Percentiles rank a stretch among this genome's conserved stretches.
phyloP scores from a whole-genome alignment of 2,329 filamentous ascomycete species.

The Cordyceps cicadae region DNA sequence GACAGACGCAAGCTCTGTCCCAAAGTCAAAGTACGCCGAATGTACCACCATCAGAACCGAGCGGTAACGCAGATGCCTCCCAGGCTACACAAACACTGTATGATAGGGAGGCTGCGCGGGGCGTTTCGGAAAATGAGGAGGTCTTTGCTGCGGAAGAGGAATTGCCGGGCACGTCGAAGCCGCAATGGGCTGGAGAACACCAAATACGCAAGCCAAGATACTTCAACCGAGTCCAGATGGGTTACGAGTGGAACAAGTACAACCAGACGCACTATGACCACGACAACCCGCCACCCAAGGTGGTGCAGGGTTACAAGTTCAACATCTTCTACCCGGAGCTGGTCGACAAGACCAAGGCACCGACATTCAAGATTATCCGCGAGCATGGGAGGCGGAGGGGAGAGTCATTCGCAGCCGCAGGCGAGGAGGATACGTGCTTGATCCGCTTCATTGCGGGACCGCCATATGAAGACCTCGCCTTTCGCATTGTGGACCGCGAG shows the following conservation, averaged over 20 bases:
- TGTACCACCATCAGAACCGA: not conserved
- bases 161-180: constrained; percentile 50
- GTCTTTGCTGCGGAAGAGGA: constrained; percentile 88
- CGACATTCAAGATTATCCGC: constrained; percentile 90
- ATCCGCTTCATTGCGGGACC: constrained; percentile 93
- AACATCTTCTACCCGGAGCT: constrained; percentile 99
- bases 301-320: constrained; percentile 98
- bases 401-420: constrained; percentile 85
- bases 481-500: constrained; percentile 94
- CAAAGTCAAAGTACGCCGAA: not conserved
- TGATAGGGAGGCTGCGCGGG: constrained; percentile 84
- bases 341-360: constrained; percentile 88
- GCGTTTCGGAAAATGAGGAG: constrained; percentile 88
- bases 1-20: constrained; percentile 16
- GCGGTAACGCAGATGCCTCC: constrained; percentile 63
- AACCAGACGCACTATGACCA: constrained; percentile 99
- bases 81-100: constrained; percentile 82
- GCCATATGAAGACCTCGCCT: constrained; percentile 94
- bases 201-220: constrained; percentile 87
- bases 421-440: constrained; percentile 93
- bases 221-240: constrained; percentile 98
- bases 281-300: constrained; percentile 94
- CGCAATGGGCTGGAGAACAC: constrained; percentile 77
- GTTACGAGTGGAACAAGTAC: constrained; percentile 99
- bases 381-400: constrained; percentile 84